phyloP scores from a whole-genome alignment of 805 yeast genomes.

The Lipomyces yamadae region DNA sequence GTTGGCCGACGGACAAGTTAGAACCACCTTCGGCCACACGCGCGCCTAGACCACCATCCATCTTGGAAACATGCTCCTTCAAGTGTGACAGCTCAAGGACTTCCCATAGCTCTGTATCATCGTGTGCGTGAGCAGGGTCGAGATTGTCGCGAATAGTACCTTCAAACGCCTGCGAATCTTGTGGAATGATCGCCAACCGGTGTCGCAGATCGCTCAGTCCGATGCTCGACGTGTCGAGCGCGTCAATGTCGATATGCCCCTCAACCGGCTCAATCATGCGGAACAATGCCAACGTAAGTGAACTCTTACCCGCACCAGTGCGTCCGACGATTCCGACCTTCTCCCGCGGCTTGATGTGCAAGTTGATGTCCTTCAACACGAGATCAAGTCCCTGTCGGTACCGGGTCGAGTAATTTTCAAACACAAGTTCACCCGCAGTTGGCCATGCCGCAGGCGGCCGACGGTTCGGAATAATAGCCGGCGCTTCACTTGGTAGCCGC shows the following conservation, averaged over 20 bases:
- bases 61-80: constrained; percentile 61
- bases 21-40: constrained; percentile 75
- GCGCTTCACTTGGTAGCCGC: constrained; percentile 81
- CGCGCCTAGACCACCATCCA: constrained; percentile 63
- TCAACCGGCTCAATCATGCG: constrained; percentile 77
- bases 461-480: constrained; percentile 62
- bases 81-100: constrained; percentile 79
- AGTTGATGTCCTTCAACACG: constrained; percentile 69
- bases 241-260: constrained; percentile 77
- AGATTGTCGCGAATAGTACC: constrained; percentile 84
- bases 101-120: constrained; percentile 82
- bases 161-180: constrained; percentile 89
- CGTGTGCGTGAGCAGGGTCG: constrained; percentile 73
- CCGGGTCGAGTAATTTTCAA: constrained; percentile 77
- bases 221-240: constrained; percentile 63
- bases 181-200: constrained; percentile 84
- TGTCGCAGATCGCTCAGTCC: constrained; percentile 82
- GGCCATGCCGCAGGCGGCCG: constrained; percentile 84
- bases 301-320: constrained; percentile 95
- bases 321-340: constrained; percentile 96
- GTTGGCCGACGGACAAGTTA: constrained; percentile 87
- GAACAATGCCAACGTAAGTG: constrained; percentile 81
- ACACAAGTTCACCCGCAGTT: constrained; percentile 63
- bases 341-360: constrained; percentile 72
- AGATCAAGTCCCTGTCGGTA: constrained; percentile 82